phyloP scores from a whole-genome alignment of 345 rosid species.

The Brassica incana region DNA sequence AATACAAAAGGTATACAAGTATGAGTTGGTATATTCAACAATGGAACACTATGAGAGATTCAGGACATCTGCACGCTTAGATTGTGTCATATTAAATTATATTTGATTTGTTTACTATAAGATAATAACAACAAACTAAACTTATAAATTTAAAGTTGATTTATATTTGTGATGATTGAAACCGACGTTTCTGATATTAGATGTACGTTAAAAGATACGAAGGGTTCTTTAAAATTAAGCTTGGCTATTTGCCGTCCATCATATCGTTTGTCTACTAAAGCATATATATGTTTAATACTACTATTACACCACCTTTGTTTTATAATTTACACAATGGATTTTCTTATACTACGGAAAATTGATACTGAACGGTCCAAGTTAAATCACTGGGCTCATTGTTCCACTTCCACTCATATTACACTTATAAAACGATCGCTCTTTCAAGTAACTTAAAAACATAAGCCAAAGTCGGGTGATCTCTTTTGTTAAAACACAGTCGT shows the following conservation, averaged over 20 bases:
- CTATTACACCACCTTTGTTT: conserved; percentile 1
- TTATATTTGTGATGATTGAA: conserved; percentile 14
- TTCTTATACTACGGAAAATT: conserved; percentile 14
- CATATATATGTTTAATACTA: conserved; percentile 17
- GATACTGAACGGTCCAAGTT: conserved; percentile 31
- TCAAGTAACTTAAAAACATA: conserved; percentile 5
- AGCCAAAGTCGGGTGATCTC: conserved; percentile 19
- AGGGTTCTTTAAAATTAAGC: conserved; percentile 4
- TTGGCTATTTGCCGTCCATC: conserved; percentile 27
- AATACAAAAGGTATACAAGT: not conserved
- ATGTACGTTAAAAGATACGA: conserved; percentile 18
- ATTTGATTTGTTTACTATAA: not conserved
- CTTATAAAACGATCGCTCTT: conserved; percentile 25
- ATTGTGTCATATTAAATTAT: conserved; percentile 17
- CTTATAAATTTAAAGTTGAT: not conserved
- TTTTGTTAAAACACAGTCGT: not conserved
- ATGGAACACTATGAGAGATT: conserved; percentile 36
- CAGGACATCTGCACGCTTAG: conserved; percentile 34
- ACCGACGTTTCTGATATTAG: conserved; percentile 24
- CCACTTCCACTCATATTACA: conserved; percentile 38
- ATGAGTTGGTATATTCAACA: conserved; percentile 35
- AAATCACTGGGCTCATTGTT: conserved; percentile 21
- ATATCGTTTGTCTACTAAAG: conserved; percentile 11
- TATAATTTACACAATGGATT: not conserved
- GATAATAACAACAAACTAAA: conserved; percentile 4